These are phyloP conservation scores for Anastatica hierochuntica DNA, from an alignment of 345 rosid species.

Conservation along the genomic window DNA sequence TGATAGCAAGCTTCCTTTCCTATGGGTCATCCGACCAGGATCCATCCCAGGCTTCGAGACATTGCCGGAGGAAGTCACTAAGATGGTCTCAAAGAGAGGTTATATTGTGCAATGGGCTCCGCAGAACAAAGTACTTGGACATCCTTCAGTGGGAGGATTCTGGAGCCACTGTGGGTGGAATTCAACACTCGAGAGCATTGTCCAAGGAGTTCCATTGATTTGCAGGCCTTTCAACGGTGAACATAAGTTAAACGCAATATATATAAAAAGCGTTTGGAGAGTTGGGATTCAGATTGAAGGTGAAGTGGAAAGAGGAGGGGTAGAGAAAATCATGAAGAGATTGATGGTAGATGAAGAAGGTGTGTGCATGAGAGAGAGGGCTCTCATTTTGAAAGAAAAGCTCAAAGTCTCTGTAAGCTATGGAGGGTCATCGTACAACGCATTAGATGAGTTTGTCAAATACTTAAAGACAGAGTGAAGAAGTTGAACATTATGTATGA, in stretches of 20 bases:
- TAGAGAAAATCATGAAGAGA: not conserved
- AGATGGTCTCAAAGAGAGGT: conserved; percentile 15
- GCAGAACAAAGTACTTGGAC: conserved; percentile 15
- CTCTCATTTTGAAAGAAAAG: not conserved
- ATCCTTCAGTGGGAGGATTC: conserved; percentile 25
- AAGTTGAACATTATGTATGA: too few relatives aligned
- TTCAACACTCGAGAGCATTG: conserved; percentile 26
- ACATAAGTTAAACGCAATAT: conserved; percentile 25
- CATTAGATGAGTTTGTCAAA: not conserved
- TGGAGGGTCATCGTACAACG: conserved; percentile 10
- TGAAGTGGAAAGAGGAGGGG: not conserved
- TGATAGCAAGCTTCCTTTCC: conserved; percentile 25
- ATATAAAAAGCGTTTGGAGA: conserved; percentile 4
- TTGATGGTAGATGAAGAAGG: conserved; percentile 7
- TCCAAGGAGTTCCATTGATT: conserved; percentile 29
- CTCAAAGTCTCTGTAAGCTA: not conserved
- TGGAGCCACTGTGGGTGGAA: conserved; percentile 36
- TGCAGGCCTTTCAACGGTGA: conserved; percentile 25
- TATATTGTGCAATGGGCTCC: conserved; percentile 28
- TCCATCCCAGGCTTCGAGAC: conserved; percentile 6
- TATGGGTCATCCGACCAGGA: conserved; percentile 24
- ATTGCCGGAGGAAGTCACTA: conserved; percentile 8
- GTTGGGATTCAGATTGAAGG: conserved; percentile 7
- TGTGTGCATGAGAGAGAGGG: conserved; percentile 7
- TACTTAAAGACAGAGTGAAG: not conserved